Evolutionary conservation across 495 filamentous ascomycete species (phyloP).

Genomic region (Aspergillus kassunensis): DNA sequence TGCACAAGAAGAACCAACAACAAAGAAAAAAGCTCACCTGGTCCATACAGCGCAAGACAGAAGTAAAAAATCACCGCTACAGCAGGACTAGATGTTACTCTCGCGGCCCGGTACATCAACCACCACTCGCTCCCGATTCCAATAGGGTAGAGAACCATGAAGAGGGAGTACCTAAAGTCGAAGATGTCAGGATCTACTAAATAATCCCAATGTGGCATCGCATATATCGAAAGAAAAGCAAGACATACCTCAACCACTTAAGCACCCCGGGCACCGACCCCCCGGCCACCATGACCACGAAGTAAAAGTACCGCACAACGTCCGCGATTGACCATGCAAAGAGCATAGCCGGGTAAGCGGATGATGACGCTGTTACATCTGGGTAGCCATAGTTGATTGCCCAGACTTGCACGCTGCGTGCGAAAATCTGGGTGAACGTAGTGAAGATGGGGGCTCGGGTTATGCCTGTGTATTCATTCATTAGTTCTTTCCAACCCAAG

Average conservation of each 20-base stretch:
- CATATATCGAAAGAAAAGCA: not conserved
- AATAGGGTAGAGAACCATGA: conserved; percentile 46
- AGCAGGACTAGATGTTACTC: conserved; percentile 17
- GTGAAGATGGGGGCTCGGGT: conserved; percentile 50
- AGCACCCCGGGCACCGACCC: conserved; percentile 29
- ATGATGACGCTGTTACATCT: conserved; percentile 21
- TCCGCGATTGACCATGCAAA: conserved; percentile 51
- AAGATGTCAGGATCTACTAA: not conserved
- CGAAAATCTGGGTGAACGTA: conserved; percentile 51
- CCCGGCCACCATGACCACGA: conserved; percentile 34
- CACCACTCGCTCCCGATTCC: conserved; percentile 49
- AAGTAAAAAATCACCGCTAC: conserved; percentile 31
- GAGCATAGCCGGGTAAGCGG: conserved; percentile 46
- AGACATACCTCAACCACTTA: conserved; percentile 39
- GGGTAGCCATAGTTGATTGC: conserved; percentile 44
- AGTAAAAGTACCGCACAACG: conserved; percentile 49
- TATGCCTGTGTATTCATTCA: conserved; percentile 30
- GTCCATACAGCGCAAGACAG: conserved; percentile 62
- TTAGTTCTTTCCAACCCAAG: too few relatives aligned
- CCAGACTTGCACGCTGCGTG: conserved; percentile 52
- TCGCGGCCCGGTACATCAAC: conserved; percentile 41
- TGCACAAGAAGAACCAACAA: not conserved
- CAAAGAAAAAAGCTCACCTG: conserved; percentile 49
- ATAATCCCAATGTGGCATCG: too few relatives aligned
- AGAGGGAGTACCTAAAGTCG: conserved; percentile 25